Evolutionary conservation across 176 grass and related monocot genomes (phyloP).

Genomic region (Avena sativa): DNA sequence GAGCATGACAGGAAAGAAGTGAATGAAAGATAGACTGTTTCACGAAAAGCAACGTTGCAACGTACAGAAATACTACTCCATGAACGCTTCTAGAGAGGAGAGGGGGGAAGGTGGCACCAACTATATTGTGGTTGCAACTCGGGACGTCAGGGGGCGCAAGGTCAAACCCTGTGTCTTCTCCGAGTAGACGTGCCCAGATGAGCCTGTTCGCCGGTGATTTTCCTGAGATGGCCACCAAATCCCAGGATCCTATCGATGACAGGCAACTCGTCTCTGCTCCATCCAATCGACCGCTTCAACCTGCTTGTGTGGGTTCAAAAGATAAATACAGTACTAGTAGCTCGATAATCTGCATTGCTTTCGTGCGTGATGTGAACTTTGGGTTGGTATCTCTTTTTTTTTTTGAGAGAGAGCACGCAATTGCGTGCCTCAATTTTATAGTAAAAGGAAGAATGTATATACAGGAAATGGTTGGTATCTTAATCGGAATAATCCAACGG

Average conservation of each 20-base stretch:
- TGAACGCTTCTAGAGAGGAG: constrained; percentile 39
- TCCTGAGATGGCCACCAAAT: constrained; percentile 43
- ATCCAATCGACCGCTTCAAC: constrained; percentile 20
- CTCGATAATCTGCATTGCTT: constrained; percentile 16
- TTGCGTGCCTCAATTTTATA: too few species aligned
- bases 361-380: constrained; percentile 20
- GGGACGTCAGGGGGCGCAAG: constrained; percentile 25
- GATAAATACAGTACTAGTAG: neutral
- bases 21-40: neutral
- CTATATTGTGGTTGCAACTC: constrained; percentile 31
- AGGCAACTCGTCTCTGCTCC: constrained; percentile 30
- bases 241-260: neutral
- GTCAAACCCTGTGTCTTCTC: constrained; percentile 26
- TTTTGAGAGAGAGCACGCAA: too few species aligned
- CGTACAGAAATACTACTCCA: neutral
- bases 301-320: neutral
- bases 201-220: constrained; percentile 30
- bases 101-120: constrained; percentile 41
- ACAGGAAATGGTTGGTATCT: neutral
- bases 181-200: constrained; percentile 28
- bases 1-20: neutral
- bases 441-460: too few species aligned
- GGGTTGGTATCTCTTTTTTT: neutral
- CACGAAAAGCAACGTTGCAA: neutral
- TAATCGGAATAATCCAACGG: constrained; percentile 19